Base-by-base conservation (phyloP, 2,329 filamentous ascomycete species). In the Sporothrix globosa region DNA sequence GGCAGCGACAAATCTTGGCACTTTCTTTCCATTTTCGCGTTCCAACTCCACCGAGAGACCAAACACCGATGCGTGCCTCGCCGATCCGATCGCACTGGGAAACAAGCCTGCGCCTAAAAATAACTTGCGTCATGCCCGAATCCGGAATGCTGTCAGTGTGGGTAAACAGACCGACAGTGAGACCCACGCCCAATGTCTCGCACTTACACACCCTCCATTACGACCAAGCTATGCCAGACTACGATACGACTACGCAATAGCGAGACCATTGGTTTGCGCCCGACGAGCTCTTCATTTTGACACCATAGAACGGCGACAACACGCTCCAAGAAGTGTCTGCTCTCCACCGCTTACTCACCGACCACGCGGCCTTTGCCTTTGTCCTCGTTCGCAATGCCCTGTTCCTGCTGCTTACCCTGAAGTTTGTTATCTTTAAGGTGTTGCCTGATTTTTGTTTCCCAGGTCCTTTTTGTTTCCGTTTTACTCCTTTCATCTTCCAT, bases 61-160 rank as follows among this genome's bases (percentile, higher is more conserved):
- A 34, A 44, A 39, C n/a, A 67, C 17, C 30, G 46, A 56, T 21
- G 50, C 52, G 66, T 46, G 58, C 58, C 39, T 17, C 41, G 67
- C 30, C 53, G 67, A 69, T 61, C 30, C 53, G 67, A 69, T 61
- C 67, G 44, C 44, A 61, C 39, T 44, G 67, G 24, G 52, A 68
- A 30, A 7, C 52, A 54, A 53, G 63, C 48, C 30, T 21, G 41
- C 24, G 14, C 63, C 67, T 46, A 69, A 69, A 69, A 69, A 69
- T 69, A 69, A 56, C 44, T 69, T 63, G 68, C 68, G 68, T 63
- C 68, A 69, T 56, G 13, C 50, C 66, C 53, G 41, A 60, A 60
- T 68, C 67, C 67, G 67, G 67, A 34, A 52, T 60, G 63, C 46
- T 30, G 63, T 13, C 56, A 60, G 44, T 50, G 39, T 13, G 41